Percentiles rank a stretch among this genome's conserved stretches.
Evolutionary conservation across 2,329 filamentous ascomycete species (phyloP).

Genomic region (Malbranchea cinnamomea): DNA sequence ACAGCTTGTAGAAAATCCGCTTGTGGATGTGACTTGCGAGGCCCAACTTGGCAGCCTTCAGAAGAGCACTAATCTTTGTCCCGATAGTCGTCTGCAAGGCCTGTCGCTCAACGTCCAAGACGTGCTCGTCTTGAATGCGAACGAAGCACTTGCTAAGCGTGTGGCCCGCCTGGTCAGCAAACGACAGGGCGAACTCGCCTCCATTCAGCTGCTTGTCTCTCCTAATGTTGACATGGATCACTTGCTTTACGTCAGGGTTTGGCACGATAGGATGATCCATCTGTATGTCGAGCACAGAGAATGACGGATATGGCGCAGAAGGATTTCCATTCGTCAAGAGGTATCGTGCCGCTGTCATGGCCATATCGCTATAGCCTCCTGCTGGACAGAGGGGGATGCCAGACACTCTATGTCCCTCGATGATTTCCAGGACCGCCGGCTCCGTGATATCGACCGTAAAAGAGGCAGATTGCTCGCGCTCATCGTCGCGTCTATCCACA

Average conservation of each 20-base stretch:
- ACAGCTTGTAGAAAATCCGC: constrained; percentile 23
- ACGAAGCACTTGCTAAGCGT: too few species aligned
- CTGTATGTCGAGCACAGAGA: not conserved
- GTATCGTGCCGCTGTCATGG: too few species aligned
- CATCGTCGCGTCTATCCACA: not conserved
- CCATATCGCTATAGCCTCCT: too few species aligned
- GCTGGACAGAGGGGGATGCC: too few species aligned
- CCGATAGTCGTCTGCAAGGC: not conserved
- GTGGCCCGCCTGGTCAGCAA: not conserved
- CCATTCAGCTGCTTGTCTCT: not conserved
- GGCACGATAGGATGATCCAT: constrained; percentile 1
- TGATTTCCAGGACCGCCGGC: too few species aligned
- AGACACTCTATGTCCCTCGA: too few species aligned
- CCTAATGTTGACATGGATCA: not conserved
- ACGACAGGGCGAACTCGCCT: not conserved
- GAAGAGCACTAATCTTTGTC: not conserved
- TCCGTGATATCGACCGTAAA: not conserved
- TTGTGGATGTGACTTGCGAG: constrained; percentile 6
- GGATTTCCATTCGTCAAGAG: too few species aligned
- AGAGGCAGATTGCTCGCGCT: not conserved
- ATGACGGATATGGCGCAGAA: too few species aligned
- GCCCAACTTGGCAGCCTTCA: not conserved
- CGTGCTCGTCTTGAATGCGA: too few species aligned
- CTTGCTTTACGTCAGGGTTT: not conserved
- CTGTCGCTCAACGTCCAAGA: too few species aligned